phyloP scores from a whole-genome alignment of 2,329 filamentous ascomycete genomes.

The Helminthosporium solani region DNA sequence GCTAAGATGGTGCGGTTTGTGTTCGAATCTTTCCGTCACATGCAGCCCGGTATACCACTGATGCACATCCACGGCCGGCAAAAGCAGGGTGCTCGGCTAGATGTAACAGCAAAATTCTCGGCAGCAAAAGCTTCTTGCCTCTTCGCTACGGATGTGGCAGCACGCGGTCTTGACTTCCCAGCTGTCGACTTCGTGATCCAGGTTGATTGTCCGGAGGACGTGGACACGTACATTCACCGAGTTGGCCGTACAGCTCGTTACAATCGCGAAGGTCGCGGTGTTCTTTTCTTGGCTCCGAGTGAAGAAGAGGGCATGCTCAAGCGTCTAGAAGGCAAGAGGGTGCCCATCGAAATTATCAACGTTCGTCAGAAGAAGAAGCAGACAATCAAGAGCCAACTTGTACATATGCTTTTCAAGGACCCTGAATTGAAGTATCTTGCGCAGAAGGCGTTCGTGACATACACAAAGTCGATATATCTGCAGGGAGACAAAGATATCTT shows the following conservation, averaged over 20 bases:
- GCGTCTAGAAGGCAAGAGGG: slow-evolving; percentile 82
- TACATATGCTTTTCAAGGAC: slow-evolving; percentile 95
- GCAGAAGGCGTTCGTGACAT: slow-evolving; percentile 93
- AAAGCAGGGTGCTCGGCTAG: slow-evolving; percentile 83
- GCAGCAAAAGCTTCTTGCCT: slow-evolving; percentile 80
- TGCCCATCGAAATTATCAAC: slow-evolving; percentile 83
- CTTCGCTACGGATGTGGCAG: slow-evolving; percentile 94
- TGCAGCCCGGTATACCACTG: slow-evolving; percentile 91
- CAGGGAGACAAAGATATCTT: slow-evolving; percentile 94
- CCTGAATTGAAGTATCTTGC: slow-evolving; percentile 91
- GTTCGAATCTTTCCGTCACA: slow-evolving; percentile 87
- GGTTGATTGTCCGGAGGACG: slow-evolving; percentile 93
- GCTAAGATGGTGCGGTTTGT: slow-evolving; percentile 96
- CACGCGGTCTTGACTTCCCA: slow-evolving; percentile 91
- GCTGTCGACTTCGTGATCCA: slow-evolving; percentile 99
- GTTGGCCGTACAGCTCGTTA: slow-evolving; percentile 94
- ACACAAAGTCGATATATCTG: slow-evolving; percentile 78
- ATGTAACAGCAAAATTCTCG: slow-evolving; percentile 83
- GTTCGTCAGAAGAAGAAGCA: slow-evolving; percentile 87
- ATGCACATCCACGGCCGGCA: slow-evolving; percentile 92
- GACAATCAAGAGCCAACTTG: slow-evolving; percentile 78
- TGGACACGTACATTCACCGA: slow-evolving; percentile 95
- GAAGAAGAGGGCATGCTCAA: slow-evolving; percentile 92
- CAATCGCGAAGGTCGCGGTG: slow-evolving; percentile 80
- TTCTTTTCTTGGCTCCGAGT: slow-evolving; percentile 87